Conservation (phyloP, 495 filamentous ascomycete species). For the Tuber brumale region DNA sequence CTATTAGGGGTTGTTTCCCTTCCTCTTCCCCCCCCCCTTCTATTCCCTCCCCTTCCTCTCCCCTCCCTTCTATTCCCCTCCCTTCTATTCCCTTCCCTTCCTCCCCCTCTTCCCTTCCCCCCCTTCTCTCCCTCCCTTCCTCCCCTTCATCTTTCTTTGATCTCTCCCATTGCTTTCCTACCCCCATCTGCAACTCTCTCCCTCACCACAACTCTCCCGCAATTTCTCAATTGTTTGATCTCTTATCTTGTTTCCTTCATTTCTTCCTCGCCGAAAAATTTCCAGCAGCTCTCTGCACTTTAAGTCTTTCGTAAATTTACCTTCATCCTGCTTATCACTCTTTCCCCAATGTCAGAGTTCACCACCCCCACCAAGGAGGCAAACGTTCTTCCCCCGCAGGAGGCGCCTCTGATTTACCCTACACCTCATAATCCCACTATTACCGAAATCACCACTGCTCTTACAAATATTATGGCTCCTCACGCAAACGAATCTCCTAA, state of each 20-base stretch:
- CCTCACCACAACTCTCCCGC: neutral
- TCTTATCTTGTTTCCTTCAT: conserved; percentile 9
- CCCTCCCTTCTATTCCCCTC: conserved; percentile 9
- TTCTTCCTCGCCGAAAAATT: conserved; percentile 6
- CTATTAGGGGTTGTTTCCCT: neutral
- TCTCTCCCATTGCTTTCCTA: conserved; percentile 15
- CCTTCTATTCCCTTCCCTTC: neutral
- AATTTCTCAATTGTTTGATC: neutral
- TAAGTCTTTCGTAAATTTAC: neutral
- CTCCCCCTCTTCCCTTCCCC: neutral
- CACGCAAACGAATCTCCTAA: conserved; percentile 77
- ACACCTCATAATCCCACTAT: conserved; percentile 44
- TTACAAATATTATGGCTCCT: conserved; percentile 69
- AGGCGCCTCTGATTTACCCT: conserved; percentile 69
- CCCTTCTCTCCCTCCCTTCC: neutral
- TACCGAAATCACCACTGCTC: conserved; percentile 44
- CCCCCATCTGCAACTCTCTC: conserved; percentile 9
- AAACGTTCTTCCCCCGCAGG: conserved; percentile 86
- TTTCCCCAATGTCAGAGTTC: conserved; percentile 54
- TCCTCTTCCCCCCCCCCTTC: conserved; percentile 12
- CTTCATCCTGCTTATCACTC: conserved; percentile 19
- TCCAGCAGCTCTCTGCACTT: no score
- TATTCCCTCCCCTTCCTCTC: conserved; percentile 11
- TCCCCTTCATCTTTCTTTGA: neutral
- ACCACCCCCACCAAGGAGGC: conserved; percentile 96